These are phyloP conservation scores for Typha latifolia DNA, from an alignment of 176 grass and related monocot species.

Conservation along the genomic window DNA sequence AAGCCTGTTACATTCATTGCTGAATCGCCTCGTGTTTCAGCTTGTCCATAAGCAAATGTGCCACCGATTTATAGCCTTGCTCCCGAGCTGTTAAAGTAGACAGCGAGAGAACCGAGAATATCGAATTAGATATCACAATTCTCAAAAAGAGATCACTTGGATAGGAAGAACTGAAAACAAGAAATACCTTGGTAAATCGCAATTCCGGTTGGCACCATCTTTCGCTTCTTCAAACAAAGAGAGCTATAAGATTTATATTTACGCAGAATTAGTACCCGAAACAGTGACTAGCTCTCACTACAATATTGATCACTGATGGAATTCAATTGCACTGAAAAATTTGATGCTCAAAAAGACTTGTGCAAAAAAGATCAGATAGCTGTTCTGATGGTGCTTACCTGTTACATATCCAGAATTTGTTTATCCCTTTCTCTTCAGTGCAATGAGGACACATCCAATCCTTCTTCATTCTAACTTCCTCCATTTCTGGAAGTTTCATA, in stretches of 20 bases:
- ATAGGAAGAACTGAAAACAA: background rate
- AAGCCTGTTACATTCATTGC: background rate
- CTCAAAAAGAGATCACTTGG: background rate
- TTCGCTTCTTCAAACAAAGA: slow-evolving; percentile 77
- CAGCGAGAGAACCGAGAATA: background rate
- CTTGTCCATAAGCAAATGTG: slow-evolving; percentile 79
- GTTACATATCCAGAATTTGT: slow-evolving; percentile 89
- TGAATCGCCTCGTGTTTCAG: slow-evolving; percentile 24
- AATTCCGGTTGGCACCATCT: slow-evolving; percentile 65
- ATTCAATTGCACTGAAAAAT: background rate
- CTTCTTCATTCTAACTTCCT: slow-evolving; percentile 60
- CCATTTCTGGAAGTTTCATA: slow-evolving; percentile 46
- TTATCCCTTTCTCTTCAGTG: slow-evolving; percentile 69
- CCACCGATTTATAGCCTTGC: slow-evolving; percentile 69
- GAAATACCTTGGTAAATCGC: slow-evolving; percentile 75
- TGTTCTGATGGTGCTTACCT: slow-evolving; percentile 29
- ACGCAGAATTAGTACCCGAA: background rate
- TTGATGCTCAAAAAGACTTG: background rate
- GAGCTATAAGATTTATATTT: slow-evolving; percentile 36
- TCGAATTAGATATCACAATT: background rate
- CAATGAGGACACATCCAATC: slow-evolving; percentile 94
- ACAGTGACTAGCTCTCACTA: background rate
- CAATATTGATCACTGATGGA: background rate
- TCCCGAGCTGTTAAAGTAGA: slow-evolving; percentile 33
- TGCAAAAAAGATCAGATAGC: background rate